Evolutionary conservation across 164 flowering plant genomes (phyloP).

Genomic region (Echeveria elegans): DNA sequence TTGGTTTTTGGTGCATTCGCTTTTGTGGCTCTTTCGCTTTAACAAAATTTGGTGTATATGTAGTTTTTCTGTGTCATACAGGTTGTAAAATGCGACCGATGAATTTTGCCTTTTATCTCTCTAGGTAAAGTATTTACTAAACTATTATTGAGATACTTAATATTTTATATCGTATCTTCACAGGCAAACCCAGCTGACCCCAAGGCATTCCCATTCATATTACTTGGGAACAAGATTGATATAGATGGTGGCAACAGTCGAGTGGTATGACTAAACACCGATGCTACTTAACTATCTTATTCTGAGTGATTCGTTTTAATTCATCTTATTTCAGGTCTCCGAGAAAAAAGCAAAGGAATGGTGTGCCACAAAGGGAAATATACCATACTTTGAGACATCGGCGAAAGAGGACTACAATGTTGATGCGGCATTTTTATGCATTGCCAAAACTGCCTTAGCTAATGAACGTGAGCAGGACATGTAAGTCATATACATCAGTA

Average conservation of each 20-base stretch:
- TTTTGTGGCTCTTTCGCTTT: no score
- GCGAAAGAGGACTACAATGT: constrained; percentile 91
- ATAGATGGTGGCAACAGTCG: constrained; percentile 79
- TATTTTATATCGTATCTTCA: constrained; percentile 6
- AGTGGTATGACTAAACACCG: constrained; percentile 47
- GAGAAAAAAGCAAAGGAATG: constrained; percentile 93
- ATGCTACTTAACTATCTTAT: background rate
- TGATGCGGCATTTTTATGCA: constrained; percentile 71
- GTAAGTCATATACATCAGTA: constrained; percentile 39
- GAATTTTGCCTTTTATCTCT: no score
- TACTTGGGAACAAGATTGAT: constrained; percentile 10
- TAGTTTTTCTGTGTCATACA: no score
- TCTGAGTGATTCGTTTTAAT: background rate
- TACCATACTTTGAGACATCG: constrained; percentile 92
- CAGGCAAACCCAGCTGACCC: constrained; percentile 86
- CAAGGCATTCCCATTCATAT: constrained; percentile 71
- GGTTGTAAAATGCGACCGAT: no score
- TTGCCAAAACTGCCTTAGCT: constrained; percentile 77
- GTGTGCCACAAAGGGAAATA: constrained; percentile 85
- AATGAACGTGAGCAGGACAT: constrained; percentile 78
- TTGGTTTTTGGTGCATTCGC: no score
- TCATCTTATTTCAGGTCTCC: constrained; percentile 48
- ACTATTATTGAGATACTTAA: no score
- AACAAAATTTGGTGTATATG: no score
- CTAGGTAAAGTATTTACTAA: no score